These are phyloP conservation scores for Sugiyamaella marilandica DNA, from an alignment of 805 yeast genomes.

Conservation along the genomic window DNA sequence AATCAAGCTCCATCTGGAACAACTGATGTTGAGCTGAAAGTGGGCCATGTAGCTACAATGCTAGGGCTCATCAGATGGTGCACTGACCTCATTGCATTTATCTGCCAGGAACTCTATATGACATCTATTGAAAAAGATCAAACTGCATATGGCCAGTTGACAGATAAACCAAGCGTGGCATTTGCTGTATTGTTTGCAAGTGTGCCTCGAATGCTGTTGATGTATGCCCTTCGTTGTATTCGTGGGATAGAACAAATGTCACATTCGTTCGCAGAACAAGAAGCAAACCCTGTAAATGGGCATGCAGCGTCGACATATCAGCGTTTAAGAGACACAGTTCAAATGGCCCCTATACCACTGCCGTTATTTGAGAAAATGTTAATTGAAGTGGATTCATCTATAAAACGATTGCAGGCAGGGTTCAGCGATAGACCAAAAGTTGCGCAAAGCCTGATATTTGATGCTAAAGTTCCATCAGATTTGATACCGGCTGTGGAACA, in stretches of 20 bases:
- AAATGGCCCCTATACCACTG: constrained; percentile 29
- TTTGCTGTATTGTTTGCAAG: constrained; percentile 33
- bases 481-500: constrained; percentile 32
- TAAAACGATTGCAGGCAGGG: constrained; percentile 30
- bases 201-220: constrained; percentile 33
- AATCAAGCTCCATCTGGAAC: constrained; percentile 42
- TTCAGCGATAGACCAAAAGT: constrained; percentile 41
- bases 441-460: constrained; percentile 59
- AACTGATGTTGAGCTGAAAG: constrained; percentile 25
- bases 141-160: neutral
- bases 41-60: constrained; percentile 28
- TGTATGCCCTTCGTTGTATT: constrained; percentile 36
- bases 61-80: constrained; percentile 87
- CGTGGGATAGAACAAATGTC: constrained; percentile 34
- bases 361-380: constrained; percentile 34
- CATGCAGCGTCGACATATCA: constrained; percentile 27
- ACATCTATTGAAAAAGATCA: constrained; percentile 16
- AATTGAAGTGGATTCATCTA: constrained; percentile 36
- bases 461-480: constrained; percentile 52
- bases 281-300: constrained; percentile 25
- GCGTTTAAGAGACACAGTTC: constrained; percentile 26
- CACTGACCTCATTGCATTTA: constrained; percentile 65
- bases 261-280: constrained; percentile 19
- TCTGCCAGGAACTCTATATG: constrained; percentile 59
- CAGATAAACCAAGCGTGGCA: constrained; percentile 24